Conservation (phyloP, 306 rosid species). For the Aeschynomene evenia region DNA sequence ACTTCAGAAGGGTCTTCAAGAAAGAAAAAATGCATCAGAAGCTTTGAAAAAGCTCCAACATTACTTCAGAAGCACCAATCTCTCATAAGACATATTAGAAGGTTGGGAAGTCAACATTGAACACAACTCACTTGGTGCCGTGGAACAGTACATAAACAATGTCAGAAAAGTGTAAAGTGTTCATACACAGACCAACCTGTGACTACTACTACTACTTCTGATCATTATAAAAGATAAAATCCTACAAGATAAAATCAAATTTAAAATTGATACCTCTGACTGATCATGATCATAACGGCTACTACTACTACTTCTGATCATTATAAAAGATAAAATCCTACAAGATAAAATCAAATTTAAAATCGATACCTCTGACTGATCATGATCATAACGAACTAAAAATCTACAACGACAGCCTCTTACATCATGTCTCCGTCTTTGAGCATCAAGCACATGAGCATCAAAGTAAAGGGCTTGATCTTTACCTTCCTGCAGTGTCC, state of each 20-base stretch:
- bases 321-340: slow-evolving; percentile 18
- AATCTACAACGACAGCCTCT: slow-evolving; percentile 99
- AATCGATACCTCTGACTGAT: slow-evolving; percentile 84
- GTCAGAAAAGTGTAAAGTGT: no score
- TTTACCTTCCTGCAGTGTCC: slow-evolving; percentile 79
- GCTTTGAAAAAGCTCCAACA: no score
- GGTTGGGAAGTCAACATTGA: no score
- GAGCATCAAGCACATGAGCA: slow-evolving; percentile 98
- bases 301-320: no score
- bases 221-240: slow-evolving; percentile 21
- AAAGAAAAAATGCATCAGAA: no score
- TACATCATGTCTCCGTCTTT: slow-evolving; percentile 95
- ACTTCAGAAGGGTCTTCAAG: no score
- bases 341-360: slow-evolving; percentile 8
- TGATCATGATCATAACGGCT: slow-evolving; percentile 95
- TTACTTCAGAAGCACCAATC: no score
- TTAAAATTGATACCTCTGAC: slow-evolving; percentile 73
- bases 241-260: slow-evolving; percentile 2
- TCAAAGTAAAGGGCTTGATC: slow-evolving; percentile 99
- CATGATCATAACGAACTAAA: slow-evolving; percentile 95
- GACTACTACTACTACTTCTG: no score
- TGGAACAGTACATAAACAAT: no score
- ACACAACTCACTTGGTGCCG: no score
- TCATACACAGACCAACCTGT: no score
- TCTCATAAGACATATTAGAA: no score